Evolutionary conservation across 2,329 filamentous ascomycete genomes (phyloP).

Genomic region (Arthroderma sp.): DNA sequence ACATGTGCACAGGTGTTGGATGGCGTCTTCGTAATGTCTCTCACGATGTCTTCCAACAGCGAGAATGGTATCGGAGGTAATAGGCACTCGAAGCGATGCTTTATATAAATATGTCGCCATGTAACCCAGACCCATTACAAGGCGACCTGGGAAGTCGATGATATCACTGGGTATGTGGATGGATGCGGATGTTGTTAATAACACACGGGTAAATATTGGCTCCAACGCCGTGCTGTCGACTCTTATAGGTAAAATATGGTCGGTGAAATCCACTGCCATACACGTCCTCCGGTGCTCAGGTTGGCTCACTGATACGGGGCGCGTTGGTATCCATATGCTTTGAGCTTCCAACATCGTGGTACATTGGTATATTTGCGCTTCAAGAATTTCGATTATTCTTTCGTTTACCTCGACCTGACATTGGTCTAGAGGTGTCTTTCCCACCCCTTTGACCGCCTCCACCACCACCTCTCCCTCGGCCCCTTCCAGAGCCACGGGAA

Average conservation of each 20-base stretch:
- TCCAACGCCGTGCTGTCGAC: too few species aligned
- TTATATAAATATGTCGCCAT: neutral
- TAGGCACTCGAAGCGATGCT: neutral
- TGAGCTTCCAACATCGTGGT: neutral
- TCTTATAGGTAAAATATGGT: neutral
- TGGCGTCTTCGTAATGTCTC: neutral
- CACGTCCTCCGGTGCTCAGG: neutral
- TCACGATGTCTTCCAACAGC: neutral
- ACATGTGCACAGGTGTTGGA: neutral
- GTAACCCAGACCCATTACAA: neutral
- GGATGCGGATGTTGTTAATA: neutral
- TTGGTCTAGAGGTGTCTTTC: neutral
- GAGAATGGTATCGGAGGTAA: neutral
- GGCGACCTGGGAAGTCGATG: neutral
- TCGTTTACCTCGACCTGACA: neutral
- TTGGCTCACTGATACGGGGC: neutral
- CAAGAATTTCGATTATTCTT: neutral
- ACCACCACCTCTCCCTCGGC: constrained; percentile 17
- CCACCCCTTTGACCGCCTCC: constrained; percentile 13
- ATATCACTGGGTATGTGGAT: neutral
- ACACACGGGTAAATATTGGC: neutral
- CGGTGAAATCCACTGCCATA: neutral
- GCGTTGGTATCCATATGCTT: neutral
- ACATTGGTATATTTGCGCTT: neutral
- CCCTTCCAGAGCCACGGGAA: constrained; percentile 10